A percentile compares a stretch with the other conserved stretches of the same genome.
These are phyloP conservation scores for Solanum peruvianum DNA, from an alignment of 257 asterid genomes.

Conservation along the genomic window DNA sequence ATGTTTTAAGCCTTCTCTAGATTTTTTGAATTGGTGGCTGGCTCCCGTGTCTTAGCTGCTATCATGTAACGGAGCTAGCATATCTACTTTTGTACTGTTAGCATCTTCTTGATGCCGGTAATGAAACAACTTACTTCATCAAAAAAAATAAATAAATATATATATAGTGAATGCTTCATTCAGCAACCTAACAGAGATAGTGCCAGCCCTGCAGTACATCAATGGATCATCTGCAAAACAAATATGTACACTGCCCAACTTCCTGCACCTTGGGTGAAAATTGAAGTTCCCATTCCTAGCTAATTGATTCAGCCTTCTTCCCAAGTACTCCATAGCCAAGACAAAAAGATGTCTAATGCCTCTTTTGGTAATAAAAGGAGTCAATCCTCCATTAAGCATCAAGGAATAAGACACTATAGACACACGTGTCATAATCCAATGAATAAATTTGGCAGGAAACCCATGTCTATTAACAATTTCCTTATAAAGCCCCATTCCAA, in stretches of 20 bases:
- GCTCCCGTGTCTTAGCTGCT: too few relatives aligned
- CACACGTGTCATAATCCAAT: background rate
- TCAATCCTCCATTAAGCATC: background rate
- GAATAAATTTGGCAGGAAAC: background rate
- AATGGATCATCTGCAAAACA: background rate
- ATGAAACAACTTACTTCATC: too few relatives aligned
- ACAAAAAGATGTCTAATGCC: background rate
- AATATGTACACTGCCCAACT: background rate
- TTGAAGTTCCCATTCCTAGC: background rate
- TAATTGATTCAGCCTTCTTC: background rate
- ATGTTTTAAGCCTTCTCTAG: too few relatives aligned
- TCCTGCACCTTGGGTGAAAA: background rate
- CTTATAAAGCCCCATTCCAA: background rate
- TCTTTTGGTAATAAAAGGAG: background rate
- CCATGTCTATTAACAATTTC: background rate
- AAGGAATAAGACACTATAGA: background rate
- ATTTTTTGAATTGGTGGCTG: too few relatives aligned
- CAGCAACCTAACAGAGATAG: background rate
- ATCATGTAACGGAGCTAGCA: too few relatives aligned
- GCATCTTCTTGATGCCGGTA: too few relatives aligned
- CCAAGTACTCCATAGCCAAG: background rate
- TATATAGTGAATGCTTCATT: background rate
- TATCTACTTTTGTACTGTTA: too few relatives aligned
- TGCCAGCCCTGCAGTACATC: background rate
- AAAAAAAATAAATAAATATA: too few relatives aligned